These are phyloP conservation scores for Filosporella fistucella DNA, from an alignment of 495 filamentous ascomycete genomes.

Conservation along the genomic window DNA sequence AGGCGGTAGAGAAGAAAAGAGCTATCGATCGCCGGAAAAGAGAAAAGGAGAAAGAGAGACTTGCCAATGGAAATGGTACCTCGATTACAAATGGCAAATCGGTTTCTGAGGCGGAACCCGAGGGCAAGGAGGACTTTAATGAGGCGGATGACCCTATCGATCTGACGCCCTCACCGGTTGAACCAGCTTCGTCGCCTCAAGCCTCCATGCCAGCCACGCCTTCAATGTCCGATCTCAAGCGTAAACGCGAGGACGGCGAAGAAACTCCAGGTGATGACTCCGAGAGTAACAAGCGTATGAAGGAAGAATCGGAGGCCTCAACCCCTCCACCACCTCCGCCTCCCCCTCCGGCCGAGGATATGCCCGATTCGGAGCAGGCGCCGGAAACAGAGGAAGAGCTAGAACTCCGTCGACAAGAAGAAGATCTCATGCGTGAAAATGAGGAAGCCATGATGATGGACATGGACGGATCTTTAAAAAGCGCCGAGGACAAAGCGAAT, in stretches of 20 bases:
- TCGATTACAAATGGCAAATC: conserved; percentile 30
- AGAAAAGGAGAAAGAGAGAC: conserved; percentile 30
- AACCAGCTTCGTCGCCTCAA: too few species aligned
- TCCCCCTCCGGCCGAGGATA: conserved; percentile 10
- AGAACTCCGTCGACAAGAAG: conserved; percentile 21
- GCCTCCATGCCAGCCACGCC: background rate
- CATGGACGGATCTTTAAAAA: conserved; percentile 7
- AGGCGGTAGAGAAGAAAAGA: conserved; percentile 70
- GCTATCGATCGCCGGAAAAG: conserved; percentile 63
- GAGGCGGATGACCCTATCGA: conserved; percentile 32
- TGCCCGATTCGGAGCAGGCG: conserved; percentile 5
- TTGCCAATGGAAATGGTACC: conserved; percentile 13
- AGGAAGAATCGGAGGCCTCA: conserved; percentile 26
- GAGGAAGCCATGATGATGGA: conserved; percentile 25
- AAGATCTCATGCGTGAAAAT: conserved; percentile 22
- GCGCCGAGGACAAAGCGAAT: background rate
- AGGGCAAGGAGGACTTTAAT: conserved; percentile 16
- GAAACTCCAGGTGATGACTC: conserved; percentile 29
- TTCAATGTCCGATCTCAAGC: conserved; percentile 46
- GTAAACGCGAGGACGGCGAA: conserved; percentile 51
- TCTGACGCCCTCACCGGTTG: conserved; percentile 28
- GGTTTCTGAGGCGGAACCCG: conserved; percentile 16
- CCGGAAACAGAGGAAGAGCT: conserved; percentile 20
- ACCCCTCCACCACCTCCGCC: conserved; percentile 25
- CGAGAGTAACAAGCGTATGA: conserved; percentile 42